A percentile compares a stretch with the other conserved stretches of the same genome.
phyloP scores from a whole-genome alignment of 192 early-diverging fungal species.

The Martensiomyces pterosporus region DNA sequence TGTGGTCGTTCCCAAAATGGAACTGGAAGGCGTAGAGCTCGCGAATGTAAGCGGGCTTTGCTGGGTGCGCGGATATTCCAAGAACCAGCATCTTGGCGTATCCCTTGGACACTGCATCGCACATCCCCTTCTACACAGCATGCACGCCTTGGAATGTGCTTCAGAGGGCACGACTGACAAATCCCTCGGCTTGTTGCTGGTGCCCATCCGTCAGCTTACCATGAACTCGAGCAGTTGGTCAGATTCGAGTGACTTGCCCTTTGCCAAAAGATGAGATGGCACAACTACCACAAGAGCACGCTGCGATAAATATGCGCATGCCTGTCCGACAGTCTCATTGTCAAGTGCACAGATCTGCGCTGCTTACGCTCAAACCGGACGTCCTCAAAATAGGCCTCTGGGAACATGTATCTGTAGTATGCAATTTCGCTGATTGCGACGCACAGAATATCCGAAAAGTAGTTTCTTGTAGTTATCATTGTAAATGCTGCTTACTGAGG shows the following conservation, averaged over 20 bases:
- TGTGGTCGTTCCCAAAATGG: not conserved
- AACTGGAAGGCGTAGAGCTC: conserved; percentile 46
- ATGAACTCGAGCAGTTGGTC: conserved; percentile 29
- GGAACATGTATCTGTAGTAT: conserved; percentile 39
- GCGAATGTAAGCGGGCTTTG: conserved; percentile 25
- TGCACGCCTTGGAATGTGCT: too few relatives aligned
- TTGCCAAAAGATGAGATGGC: conserved; percentile 10
- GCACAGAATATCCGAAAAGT: conserved; percentile 17
- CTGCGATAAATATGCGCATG: too few relatives aligned
- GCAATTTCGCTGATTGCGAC: conserved; percentile 34
- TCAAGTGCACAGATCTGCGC: too few relatives aligned
- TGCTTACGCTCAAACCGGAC: too few relatives aligned
- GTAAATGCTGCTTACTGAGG: too few relatives aligned
- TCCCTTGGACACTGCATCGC: conserved; percentile 15
- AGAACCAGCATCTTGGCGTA: conserved; percentile 23
- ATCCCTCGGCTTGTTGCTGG: too few relatives aligned
- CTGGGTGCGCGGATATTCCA: conserved; percentile 21
- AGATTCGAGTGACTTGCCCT: conserved; percentile 25
- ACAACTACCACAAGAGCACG: conserved; percentile 1
- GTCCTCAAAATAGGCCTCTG: conserved; percentile 21
- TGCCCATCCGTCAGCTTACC: too few relatives aligned
- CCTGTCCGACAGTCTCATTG: too few relatives aligned
- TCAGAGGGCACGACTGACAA: too few relatives aligned
- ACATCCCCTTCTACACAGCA: conserved; percentile 24
- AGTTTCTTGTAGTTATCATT: conserved; percentile 1